Percentiles rank a stretch among this genome's conserved stretches.
phyloP scores from a whole-genome alignment of 2,329 filamentous ascomycete species.

The Keithomyces neogunnii region DNA sequence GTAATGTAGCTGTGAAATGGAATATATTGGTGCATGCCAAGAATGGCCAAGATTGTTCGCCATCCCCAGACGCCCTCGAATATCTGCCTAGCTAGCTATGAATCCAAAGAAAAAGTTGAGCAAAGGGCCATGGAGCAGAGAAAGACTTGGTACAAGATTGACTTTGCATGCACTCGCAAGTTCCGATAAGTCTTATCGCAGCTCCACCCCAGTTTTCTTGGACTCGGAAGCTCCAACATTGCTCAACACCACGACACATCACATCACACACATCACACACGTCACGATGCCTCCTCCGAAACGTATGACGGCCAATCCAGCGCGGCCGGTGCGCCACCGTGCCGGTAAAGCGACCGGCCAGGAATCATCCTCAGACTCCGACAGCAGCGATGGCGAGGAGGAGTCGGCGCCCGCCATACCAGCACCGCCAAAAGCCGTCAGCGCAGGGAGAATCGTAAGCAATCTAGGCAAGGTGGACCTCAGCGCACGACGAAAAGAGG shows the following conservation, averaged over 20 bases:
- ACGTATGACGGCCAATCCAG: slow-evolving; percentile 89
- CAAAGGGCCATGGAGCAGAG: too few species aligned
- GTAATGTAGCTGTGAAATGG: too few species aligned
- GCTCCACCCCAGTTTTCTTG: background rate
- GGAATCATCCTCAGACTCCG: slow-evolving; percentile 45
- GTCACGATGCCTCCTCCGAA: slow-evolving; percentile 49
- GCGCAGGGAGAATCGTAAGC: slow-evolving; percentile 48
- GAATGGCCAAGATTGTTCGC: too few species aligned
- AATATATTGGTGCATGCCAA: too few species aligned
- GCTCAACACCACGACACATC: background rate
- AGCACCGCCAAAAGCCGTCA: slow-evolving; percentile 49
- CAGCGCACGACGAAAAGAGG: slow-evolving; percentile 35
- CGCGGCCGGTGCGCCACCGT: slow-evolving; percentile 71
- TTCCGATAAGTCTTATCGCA: too few species aligned
- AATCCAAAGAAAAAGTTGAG: too few species aligned
- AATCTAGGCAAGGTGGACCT: slow-evolving; percentile 45
- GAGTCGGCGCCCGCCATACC: slow-evolving; percentile 28
- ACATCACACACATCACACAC: background rate
- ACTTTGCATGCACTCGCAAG: too few species aligned
- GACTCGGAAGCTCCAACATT: too few species aligned
- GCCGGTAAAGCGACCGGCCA: slow-evolving; percentile 67
- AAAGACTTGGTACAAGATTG: too few species aligned
- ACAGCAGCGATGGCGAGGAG: slow-evolving; percentile 33
- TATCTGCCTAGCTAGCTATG: too few species aligned
- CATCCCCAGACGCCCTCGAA: too few species aligned